A percentile compares a stretch with the other conserved stretches of the same genome.
phyloP scores from a whole-genome alignment of 805 yeast genomes.

The Candida manassasensis region DNA sequence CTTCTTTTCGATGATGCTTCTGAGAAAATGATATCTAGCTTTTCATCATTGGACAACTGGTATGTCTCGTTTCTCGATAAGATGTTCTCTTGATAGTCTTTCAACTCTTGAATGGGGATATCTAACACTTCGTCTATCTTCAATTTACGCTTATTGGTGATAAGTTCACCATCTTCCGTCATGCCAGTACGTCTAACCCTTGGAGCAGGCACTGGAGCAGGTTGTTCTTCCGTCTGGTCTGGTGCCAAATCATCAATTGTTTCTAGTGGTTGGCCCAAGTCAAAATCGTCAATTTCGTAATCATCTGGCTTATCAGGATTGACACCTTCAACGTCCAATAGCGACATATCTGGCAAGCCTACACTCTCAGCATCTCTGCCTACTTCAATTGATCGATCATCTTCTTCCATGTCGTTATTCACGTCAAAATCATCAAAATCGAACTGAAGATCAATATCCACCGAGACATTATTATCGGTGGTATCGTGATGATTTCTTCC shows the following conservation, averaged over 20 bases:
- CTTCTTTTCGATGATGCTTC: conserved; percentile 23
- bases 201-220: conserved; percentile 15
- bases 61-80: conserved; percentile 7
- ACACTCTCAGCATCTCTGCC: conserved; percentile 41
- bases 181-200: conserved; percentile 26
- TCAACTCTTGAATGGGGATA: conserved; percentile 30
- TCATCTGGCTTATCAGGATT: conserved; percentile 10
- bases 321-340: conserved; percentile 16
- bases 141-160: conserved; percentile 44
- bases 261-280: conserved; percentile 41
- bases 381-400: conserved; percentile 47
- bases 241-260: conserved; percentile 17
- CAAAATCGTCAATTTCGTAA: conserved; percentile 24
- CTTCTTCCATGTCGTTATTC: conserved; percentile 22
- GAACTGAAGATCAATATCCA: conserved; percentile 53
- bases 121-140: conserved; percentile 50
- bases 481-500: conserved; percentile 40
- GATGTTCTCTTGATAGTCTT: conserved; percentile 24
- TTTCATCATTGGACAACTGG: conserved; percentile 24
- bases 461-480: conserved; percentile 16
- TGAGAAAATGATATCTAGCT: conserved; percentile 26
- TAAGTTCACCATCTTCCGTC: conserved; percentile 39
- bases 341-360: conserved; percentile 20
- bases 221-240: conserved; percentile 5
- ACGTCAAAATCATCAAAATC: conserved; percentile 23